Conservation (phyloP, 345 rosid genomes). For the Citrus maxima region DNA sequence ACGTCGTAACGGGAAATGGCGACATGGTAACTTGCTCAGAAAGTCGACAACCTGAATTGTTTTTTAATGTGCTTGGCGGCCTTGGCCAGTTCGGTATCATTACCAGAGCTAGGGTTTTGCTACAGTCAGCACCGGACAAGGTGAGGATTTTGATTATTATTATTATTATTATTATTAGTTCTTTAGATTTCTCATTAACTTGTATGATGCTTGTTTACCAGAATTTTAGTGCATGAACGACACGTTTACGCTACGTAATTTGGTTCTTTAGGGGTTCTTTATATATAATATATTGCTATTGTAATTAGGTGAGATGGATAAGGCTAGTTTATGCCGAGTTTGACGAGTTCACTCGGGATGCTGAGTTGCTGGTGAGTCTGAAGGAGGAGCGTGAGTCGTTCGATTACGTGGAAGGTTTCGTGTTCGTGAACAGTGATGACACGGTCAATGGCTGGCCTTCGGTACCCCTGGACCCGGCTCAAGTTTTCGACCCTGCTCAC, state of each 20-base stretch:
- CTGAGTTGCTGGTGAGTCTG: conserved; percentile 75
- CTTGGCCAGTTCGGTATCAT: conserved; percentile 94
- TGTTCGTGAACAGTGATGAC: conserved; percentile 76
- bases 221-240: conserved; percentile 24
- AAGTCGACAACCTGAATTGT: conserved; percentile 54
- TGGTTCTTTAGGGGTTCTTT: not conserved
- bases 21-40: conserved; percentile 56
- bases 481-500: conserved; percentile 40
- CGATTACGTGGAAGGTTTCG: conserved; percentile 91
- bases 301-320: conserved; percentile 89
- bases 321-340: conserved; percentile 77
- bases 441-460: conserved; percentile 85
- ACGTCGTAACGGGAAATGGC: conserved; percentile 84
- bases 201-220: not conserved
- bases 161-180: not conserved
- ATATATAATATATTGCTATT: not conserved
- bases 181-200: not conserved
- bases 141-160: conserved; percentile 22
- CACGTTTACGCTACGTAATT: conserved; percentile 26
- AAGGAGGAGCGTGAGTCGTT: conserved; percentile 47
- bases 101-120: conserved; percentile 68
- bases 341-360: conserved; percentile 60
- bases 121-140: conserved; percentile 81
- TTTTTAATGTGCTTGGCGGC: conserved; percentile 76
- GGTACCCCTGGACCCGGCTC: conserved; percentile 47